phyloP scores from a whole-genome alignment of 1,284 basidiomycete species.

The Thelephora terrestris region DNA sequence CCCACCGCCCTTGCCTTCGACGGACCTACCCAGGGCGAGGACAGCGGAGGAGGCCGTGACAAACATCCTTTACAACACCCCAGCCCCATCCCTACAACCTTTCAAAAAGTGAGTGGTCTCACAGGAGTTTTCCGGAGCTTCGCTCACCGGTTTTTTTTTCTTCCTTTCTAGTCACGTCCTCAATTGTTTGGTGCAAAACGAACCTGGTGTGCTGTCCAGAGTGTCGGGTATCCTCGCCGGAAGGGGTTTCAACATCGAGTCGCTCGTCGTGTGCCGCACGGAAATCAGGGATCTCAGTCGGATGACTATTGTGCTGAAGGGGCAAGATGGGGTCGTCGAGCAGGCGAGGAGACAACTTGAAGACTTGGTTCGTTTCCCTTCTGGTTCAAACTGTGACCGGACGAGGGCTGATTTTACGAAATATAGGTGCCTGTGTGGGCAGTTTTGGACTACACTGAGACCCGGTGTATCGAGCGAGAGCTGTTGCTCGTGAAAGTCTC shows the following conservation, averaged over 20 bases:
- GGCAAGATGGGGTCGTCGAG: slow-evolving; percentile 97
- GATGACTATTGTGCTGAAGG: slow-evolving; percentile 96
- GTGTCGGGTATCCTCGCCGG: slow-evolving; percentile 97
- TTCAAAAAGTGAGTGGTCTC: slow-evolving; percentile 72
- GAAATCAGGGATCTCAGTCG: slow-evolving; percentile 95
- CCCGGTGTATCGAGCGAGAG: slow-evolving; percentile 37
- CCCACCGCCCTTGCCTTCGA: slow-evolving; percentile 69
- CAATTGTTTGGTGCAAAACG: slow-evolving; percentile 98
- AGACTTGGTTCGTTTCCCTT: slow-evolving; percentile 61
- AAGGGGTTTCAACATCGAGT: slow-evolving; percentile 98
- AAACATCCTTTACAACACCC: slow-evolving; percentile 94
- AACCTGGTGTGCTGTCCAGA: slow-evolving; percentile 95
- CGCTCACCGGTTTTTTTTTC: not conserved
- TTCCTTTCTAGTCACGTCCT: slow-evolving; percentile 67
- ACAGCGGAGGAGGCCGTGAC: slow-evolving; percentile 91
- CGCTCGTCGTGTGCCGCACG: slow-evolving; percentile 95
- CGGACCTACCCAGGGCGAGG: slow-evolving; percentile 64
- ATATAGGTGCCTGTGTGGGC: slow-evolving; percentile 95
- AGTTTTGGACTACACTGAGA: slow-evolving; percentile 92
- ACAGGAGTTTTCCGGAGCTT: not conserved
- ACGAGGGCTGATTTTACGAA: not conserved
- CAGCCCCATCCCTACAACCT: slow-evolving; percentile 84
- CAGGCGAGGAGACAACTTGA: slow-evolving; percentile 92
- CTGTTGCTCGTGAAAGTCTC: slow-evolving; percentile 47
- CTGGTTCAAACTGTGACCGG: not conserved